phyloP scores from a whole-genome alignment of 2,329 filamentous ascomycete genomes.

The Lecanosticta acicola region DNA sequence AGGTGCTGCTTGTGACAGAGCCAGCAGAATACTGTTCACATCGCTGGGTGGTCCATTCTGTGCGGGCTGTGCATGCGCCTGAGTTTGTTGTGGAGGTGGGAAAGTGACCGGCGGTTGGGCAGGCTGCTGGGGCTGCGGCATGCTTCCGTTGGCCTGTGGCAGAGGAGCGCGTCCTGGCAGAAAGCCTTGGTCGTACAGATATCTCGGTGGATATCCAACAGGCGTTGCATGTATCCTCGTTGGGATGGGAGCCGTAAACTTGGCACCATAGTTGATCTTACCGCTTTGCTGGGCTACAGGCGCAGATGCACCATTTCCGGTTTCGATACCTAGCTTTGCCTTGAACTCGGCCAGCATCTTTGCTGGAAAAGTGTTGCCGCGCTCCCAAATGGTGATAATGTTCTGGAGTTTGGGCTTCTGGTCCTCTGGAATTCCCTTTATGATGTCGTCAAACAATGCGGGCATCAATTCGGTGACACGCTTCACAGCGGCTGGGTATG shows the following conservation, averaged over 20 bases:
- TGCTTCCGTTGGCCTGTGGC: slow-evolving; percentile 13
- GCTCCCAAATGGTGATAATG: slow-evolving; percentile 96
- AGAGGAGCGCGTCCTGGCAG: slow-evolving; percentile 17
- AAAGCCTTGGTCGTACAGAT: slow-evolving; percentile 30
- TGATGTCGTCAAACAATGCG: slow-evolving; percentile 90
- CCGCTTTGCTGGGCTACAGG: slow-evolving; percentile 10
- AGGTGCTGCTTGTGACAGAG: slow-evolving; percentile 28
- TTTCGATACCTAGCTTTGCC: slow-evolving; percentile 45
- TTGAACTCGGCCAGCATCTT: slow-evolving; percentile 78
- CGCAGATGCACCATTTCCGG: slow-evolving; percentile 13
- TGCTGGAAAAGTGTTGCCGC: slow-evolving; percentile 81
- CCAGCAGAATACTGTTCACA: slow-evolving; percentile 34
- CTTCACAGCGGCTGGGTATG: slow-evolving; percentile 89
- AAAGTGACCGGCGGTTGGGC: slow-evolving; percentile 4
- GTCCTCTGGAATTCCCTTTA: slow-evolving; percentile 78
- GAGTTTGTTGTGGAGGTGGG: slow-evolving; percentile 15
- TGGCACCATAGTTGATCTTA: slow-evolving; percentile 21
- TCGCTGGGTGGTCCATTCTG: slow-evolving; percentile 24
- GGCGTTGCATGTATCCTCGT: slow-evolving; percentile 28
- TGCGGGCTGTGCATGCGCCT: slow-evolving; percentile 9
- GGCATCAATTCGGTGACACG: slow-evolving; percentile 94
- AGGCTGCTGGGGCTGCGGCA: slow-evolving; percentile 6
- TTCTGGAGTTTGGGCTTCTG: slow-evolving; percentile 99
- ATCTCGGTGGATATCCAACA: slow-evolving; percentile 27
- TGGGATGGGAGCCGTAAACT: slow-evolving; percentile 28